Evolutionary conservation across 1,284 basidiomycete genomes (phyloP).

Genomic region (Ganoderma leucocontextum): DNA sequence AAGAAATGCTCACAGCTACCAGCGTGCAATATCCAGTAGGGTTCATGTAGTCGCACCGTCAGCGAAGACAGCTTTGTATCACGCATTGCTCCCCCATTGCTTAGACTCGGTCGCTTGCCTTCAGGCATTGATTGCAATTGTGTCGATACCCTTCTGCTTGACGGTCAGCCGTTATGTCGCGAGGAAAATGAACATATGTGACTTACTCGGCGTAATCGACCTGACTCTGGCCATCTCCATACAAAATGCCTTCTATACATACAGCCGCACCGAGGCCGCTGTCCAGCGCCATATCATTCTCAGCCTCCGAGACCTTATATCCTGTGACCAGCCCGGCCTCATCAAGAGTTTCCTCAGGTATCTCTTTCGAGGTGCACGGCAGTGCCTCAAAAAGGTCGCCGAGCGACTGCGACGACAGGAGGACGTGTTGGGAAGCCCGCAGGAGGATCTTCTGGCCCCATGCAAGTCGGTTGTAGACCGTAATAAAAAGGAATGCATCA

Average conservation of each 20-base stretch:
- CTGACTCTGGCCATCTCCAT: conserved; percentile 58
- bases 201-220: conserved; percentile 69
- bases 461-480: conserved; percentile 63
- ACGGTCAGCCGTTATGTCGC: conserved; percentile 13
- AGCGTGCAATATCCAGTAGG: conserved; percentile 83
- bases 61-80: conserved; percentile 61
- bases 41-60: conserved; percentile 68
- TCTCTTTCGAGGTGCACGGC: conserved; percentile 67
- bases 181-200: background rate
- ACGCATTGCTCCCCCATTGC: conserved; percentile 55
- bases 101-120: conserved; percentile 43
- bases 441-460: conserved; percentile 69
- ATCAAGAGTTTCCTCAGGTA: conserved; percentile 51
- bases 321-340: conserved; percentile 47
- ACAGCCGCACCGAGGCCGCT: conserved; percentile 54
- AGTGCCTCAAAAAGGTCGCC: conserved; percentile 69
- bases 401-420: conserved; percentile 76
- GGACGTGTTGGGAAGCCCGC: conserved; percentile 70
- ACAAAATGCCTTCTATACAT: conserved; percentile 65
- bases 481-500: conserved; percentile 63
- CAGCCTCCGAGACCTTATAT: conserved; percentile 38
- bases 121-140: conserved; percentile 49
- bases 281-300: conserved; percentile 31
- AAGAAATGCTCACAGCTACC: conserved; percentile 85
- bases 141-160: conserved; percentile 59